Evolutionary conservation across 805 yeast genomes (phyloP).

Genomic region (Wickerhamiella bombiphila): DNA sequence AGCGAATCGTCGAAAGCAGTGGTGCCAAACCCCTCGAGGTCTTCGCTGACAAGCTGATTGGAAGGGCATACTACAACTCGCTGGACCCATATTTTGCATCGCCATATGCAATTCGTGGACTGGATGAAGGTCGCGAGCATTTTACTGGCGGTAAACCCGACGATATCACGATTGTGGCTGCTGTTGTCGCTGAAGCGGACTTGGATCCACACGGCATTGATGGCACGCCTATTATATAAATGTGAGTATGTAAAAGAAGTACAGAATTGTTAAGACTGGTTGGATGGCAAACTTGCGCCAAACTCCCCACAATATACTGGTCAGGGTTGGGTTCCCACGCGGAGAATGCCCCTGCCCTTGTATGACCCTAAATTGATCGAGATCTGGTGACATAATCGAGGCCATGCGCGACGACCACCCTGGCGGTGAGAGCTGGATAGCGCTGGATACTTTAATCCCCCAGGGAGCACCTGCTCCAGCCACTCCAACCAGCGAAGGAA

Average conservation of each 20-base stretch:
- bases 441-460: constrained; percentile 5
- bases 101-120: constrained; percentile 69
- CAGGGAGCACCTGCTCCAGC: neutral
- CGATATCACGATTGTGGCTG: constrained; percentile 74
- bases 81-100: constrained; percentile 62
- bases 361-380: no score
- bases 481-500: neutral
- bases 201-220: constrained; percentile 1
- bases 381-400: no score
- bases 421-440: constrained; percentile 8
- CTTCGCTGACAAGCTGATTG: constrained; percentile 43
- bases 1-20: constrained; percentile 9
- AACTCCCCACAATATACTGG: neutral
- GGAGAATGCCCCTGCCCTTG: no score
- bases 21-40: constrained; percentile 24
- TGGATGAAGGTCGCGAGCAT: constrained; percentile 25
- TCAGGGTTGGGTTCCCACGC: neutral
- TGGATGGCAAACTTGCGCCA: neutral
- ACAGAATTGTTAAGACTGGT: no score
- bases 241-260: neutral
- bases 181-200: constrained; percentile 32
- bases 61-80: constrained; percentile 52
- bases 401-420: no score
- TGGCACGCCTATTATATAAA: neutral
- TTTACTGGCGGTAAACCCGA: constrained; percentile 86